Evolutionary conservation across 805 yeast genomes (phyloP), one percentile per base, ranked within the genome.

Genomic region (Hemisphaericaspora nanyangensis): DNA sequence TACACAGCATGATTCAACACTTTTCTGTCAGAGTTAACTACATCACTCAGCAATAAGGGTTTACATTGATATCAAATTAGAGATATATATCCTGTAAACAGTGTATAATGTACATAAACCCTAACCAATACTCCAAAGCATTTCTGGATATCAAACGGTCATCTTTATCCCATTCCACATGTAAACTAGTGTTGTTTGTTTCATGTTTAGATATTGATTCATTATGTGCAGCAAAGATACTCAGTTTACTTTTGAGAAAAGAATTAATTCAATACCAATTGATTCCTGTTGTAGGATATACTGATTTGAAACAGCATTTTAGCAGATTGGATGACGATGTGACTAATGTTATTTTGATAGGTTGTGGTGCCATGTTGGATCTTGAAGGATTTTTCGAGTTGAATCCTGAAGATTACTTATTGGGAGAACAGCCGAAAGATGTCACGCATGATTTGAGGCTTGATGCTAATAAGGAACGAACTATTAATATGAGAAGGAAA

Each of bases 331-430:
- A 90, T 54, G 72, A 65, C 5, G 91, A 87, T 37, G 79, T 93
- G 6, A 65, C 80, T 4, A 88, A 83, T 51, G 84, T 91, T 15
- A 60, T 93, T 4, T 67, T 90, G 29, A 64, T 93, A 0, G 99
- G 99, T 0, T 93, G 96, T 63, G 99, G 99, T 11, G 95, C 95
- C 4, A 79, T 85, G 77, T 77, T 90, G 8, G 97, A 93, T 58
- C 53, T 93, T 22, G 95, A 85, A 54, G 65, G 77, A 17, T 84
- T 84, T 54, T 67, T 85, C 29, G 86, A 81, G 13, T 73, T 84
- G 10, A 79, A 81, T 40, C 69, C 76, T 3, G 69, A 75, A 33
- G 77, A 76, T 5, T 76, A 72, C 39, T 46, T 80, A 10, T 61
- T 63, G 3, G 65, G 59, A 6, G 43, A 39, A 17, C 24, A 25